Evolutionary conservation across 2,329 filamentous ascomycete species (phyloP), one percentile per base, ranked within the genome.

Genomic region (Microsporum audouinii): DNA sequence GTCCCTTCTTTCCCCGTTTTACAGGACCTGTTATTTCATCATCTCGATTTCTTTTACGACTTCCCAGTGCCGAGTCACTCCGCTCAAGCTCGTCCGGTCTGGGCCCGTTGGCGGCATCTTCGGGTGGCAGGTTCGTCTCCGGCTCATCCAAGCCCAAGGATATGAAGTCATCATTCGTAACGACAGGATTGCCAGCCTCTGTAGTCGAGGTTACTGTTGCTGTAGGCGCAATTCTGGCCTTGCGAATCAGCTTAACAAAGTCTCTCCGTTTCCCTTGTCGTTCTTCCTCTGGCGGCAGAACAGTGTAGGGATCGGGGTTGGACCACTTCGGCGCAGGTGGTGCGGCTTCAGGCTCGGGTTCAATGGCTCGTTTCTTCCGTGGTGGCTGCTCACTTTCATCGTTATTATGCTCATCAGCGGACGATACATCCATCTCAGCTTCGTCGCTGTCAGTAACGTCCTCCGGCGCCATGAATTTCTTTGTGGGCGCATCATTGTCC

Each of bases 271-370:
- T 95, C 23, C 82, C 81, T 43, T 83, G 80, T 3, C 78, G 79
- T 60, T 91, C 87, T 65, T 91, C 88, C 0, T 86, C 83, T 5
- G 90, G 91, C 6, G 92, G 92, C 7, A 96, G 78, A 1, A 84
- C 88, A 4, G 89, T 95, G 73, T 97, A 96, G 0, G 91, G 91
- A 71, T 97, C 92, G 2, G 92, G 91, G 67, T 97, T 97, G 3
- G 91, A 96, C 92, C 92, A 97, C 72, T 88, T 91, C 2, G 91
- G 90, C 3, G 71, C 74, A 59, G 68, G 66, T 12, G 67, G 57
- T 38, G 63, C 58, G 10, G 61, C 62, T 4, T 62, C 59, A 34
- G 64, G 64, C 12, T 45, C 27, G n/a, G 17, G 57, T 47, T 68
- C 70, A 4, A 72, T n/a, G 2, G 69, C 71, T 61, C 70, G 72